phyloP scores from a whole-genome alignment of 441 rosid genomes.

The Bruguiera hainesii region DNA sequence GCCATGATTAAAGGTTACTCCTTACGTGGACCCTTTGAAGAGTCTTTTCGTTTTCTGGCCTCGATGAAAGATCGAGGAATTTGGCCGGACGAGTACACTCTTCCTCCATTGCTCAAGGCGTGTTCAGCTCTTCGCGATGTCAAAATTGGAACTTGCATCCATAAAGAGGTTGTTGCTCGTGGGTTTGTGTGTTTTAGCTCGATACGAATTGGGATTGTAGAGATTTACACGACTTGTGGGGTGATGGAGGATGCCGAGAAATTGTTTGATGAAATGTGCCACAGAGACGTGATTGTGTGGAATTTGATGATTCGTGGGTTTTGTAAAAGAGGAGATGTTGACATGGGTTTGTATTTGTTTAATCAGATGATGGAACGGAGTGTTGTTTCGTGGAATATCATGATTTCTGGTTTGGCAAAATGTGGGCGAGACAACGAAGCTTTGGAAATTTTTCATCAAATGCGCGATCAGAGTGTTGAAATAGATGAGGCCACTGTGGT shows the following conservation, averaged over 20 bases:
- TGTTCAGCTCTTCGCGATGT: constrained; percentile 43
- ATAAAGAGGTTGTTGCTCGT: constrained; percentile 44
- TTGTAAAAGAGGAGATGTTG: constrained; percentile 56
- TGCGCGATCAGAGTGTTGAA: constrained; percentile 53
- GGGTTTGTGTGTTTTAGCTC: constrained; percentile 55
- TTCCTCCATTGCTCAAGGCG: constrained; percentile 70
- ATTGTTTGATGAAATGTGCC: constrained; percentile 63
- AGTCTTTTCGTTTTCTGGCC: constrained; percentile 46
- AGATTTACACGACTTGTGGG: constrained; percentile 38
- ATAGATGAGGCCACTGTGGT: constrained; percentile 79
- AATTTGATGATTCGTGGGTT: constrained; percentile 74
- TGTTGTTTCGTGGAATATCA: constrained; percentile 73
- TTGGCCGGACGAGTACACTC: constrained; percentile 75
- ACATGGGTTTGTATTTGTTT: constrained; percentile 49
- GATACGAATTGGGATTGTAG: constrained; percentile 58
- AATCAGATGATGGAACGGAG: constrained; percentile 55
- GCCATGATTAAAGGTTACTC: constrained; percentile 75
- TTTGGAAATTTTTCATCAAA: constrained; percentile 51
- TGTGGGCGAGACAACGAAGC: constrained; percentile 62
- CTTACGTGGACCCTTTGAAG: constrained; percentile 42
- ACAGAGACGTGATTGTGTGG: constrained; percentile 61
- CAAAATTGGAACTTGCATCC: constrained; percentile 45
- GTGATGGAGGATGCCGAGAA: constrained; percentile 57
- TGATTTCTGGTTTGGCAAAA: constrained; percentile 62
- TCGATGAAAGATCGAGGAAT: constrained; percentile 51